A percentile compares a stretch with the other conserved stretches of the same genome.
These are phyloP conservation scores for Epicoccum sorghinum DNA, from an alignment of 2,329 filamentous ascomycete genomes.

Conservation along the genomic window DNA sequence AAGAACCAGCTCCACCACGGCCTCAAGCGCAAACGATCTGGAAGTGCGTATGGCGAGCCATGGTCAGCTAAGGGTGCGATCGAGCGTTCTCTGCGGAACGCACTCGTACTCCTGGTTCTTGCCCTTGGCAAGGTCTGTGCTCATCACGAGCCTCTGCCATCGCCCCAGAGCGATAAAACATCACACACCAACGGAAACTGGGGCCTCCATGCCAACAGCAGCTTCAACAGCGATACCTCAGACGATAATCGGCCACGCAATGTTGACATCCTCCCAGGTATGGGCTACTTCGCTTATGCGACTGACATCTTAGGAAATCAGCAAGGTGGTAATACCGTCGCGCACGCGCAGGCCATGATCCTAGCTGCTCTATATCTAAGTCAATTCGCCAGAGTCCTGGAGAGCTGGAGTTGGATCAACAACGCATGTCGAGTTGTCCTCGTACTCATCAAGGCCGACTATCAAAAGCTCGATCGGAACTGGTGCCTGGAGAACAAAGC, in stretches of 20 bases:
- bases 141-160: conserved; percentile 58
- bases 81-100: conserved; percentile 60
- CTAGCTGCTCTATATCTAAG: conserved; percentile 88
- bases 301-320: conserved; percentile 85
- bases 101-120: conserved; percentile 80
- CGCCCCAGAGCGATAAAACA: conserved; percentile 59
- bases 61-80: conserved; percentile 31
- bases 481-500: conserved; percentile 25
- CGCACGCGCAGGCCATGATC: conserved; percentile 83
- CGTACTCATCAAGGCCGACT: conserved; percentile 73
- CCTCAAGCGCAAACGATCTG: conserved; percentile 45
- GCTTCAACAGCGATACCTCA: conserved; percentile 37
- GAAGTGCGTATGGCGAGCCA: conserved; percentile 33
- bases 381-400: conserved; percentile 83
- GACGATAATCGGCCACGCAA: conserved; percentile 59
- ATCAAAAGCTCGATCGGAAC: conserved; percentile 35
- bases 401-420: conserved; percentile 77
- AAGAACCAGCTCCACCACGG: conserved; percentile 27
- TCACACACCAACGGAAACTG: conserved; percentile 24
- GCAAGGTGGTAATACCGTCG: conserved; percentile 76
- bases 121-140: conserved; percentile 85
- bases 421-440: conserved; percentile 67
- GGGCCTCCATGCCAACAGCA: conserved; percentile 42
- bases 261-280: conserved; percentile 83
- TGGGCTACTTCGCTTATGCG: conserved; percentile 88